phyloP scores from a whole-genome alignment of 345 rosid genomes.

The Hirschfeldia incana region DNA sequence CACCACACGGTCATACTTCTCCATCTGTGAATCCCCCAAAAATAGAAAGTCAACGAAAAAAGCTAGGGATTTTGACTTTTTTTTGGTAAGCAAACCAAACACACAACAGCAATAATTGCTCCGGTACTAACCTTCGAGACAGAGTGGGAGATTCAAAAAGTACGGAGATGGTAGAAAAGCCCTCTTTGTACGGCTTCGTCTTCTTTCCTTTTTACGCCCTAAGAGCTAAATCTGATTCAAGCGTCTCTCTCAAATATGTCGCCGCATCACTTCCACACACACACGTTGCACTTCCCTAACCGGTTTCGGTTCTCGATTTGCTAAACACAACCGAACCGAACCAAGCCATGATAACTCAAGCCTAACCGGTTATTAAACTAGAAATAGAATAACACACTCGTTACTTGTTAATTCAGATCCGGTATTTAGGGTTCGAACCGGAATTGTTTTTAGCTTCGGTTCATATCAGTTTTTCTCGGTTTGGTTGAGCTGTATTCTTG shows the following conservation, averaged over 20 bases:
- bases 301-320: slow-evolving; percentile 25
- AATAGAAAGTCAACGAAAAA: slow-evolving; percentile 10
- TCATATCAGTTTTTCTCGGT: not conserved
- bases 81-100: not conserved
- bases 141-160: slow-evolving; percentile 19
- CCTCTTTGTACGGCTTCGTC: slow-evolving; percentile 41
- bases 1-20: slow-evolving; percentile 75
- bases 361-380: not conserved
- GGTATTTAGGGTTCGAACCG: not conserved
- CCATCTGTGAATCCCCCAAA: slow-evolving; percentile 47
- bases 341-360: not conserved
- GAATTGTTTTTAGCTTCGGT: not conserved
- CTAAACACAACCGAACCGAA: not conserved
- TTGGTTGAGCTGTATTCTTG: slow-evolving; percentile 14
- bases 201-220: slow-evolving; percentile 35
- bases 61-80: slow-evolving; percentile 26
- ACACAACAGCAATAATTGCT: not conserved
- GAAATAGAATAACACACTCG: not conserved
- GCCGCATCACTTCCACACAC: slow-evolving; percentile 36
- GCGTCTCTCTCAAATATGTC: slow-evolving; percentile 34
- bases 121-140: slow-evolving; percentile 26
- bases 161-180: slow-evolving; percentile 32
- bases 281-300: slow-evolving; percentile 40
- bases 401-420: not conserved
- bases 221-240: slow-evolving; percentile 12